Evolutionary conservation across 1,139 yeast species (phyloP).

Genomic region (Chernovozyma aurita): DNA sequence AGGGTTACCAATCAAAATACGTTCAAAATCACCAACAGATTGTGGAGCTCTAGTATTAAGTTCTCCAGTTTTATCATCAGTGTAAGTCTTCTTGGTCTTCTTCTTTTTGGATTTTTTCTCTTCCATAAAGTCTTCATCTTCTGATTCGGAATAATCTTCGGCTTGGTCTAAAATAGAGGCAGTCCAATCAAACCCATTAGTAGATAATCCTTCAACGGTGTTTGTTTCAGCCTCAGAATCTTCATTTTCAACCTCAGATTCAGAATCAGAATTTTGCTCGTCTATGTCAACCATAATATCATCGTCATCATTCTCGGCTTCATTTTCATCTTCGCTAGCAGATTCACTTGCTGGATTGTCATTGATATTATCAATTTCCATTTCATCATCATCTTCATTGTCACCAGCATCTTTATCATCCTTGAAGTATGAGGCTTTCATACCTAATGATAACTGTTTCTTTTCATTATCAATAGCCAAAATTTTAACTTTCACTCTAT

Average conservation of each 20-base stretch:
- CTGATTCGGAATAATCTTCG: constrained; percentile 50
- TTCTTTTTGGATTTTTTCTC: constrained; percentile 42
- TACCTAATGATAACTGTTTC: constrained; percentile 78
- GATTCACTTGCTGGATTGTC: constrained; percentile 21
- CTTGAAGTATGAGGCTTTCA: constrained; percentile 88
- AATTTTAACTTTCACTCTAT: constrained; percentile 80
- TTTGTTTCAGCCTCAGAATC: constrained; percentile 16
- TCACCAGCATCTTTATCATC: constrained; percentile 32
- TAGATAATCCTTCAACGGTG: constrained; percentile 55
- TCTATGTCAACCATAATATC: constrained; percentile 18
- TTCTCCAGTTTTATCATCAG: constrained; percentile 81
- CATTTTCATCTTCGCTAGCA: constrained; percentile 19
- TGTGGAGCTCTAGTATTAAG: constrained; percentile 84
- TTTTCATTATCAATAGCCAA: constrained; percentile 59
- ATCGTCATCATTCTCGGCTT: constrained; percentile 22
- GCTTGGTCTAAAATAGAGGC: constrained; percentile 83
- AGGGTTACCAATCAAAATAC: constrained; percentile 86
- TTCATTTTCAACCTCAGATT: constrained; percentile 16
- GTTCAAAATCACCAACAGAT: constrained; percentile 85
- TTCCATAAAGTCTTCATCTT: constrained; percentile 53
- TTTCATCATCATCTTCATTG: constrained; percentile 30
- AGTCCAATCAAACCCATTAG: constrained; percentile 91
- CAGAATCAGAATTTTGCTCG: constrained; percentile 17
- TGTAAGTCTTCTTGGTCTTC: constrained; percentile 39
- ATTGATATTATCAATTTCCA: constrained; percentile 27